Percentiles rank a stretch among this genome's conserved stretches.
phyloP scores from a whole-genome alignment of 352 stramenopile genomes.

The Albugo laibachii region DNA sequence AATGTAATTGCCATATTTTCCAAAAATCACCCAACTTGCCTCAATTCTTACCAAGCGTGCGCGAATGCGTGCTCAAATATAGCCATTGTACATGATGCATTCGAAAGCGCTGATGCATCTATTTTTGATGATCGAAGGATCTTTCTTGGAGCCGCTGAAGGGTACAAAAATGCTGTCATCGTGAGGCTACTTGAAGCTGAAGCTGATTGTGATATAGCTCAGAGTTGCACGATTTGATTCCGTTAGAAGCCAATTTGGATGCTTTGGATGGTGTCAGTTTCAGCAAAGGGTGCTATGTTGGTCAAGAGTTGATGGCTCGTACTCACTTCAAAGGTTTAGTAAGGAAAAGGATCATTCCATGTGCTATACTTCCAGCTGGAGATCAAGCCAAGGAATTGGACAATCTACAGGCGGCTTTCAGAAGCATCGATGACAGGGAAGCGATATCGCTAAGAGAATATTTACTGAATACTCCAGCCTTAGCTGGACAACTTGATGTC shows the following conservation, averaged over 20 bases:
- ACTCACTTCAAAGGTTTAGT: slow-evolving; percentile 86
- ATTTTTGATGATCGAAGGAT: slow-evolving; percentile 44
- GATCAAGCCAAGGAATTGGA: too few relatives aligned
- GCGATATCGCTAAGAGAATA: too few relatives aligned
- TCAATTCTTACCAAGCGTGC: background rate
- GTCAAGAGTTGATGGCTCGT: slow-evolving; percentile 86
- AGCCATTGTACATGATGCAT: slow-evolving; percentile 35
- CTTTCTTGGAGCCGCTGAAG: slow-evolving; percentile 47
- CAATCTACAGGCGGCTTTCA: too few relatives aligned
- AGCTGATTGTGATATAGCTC: slow-evolving; percentile 17
- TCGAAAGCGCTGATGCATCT: slow-evolving; percentile 16
- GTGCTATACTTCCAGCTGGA: slow-evolving; percentile 36
- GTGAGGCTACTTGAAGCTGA: slow-evolving; percentile 6
- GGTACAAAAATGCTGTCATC: slow-evolving; percentile 28
- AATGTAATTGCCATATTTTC: slow-evolving; percentile 7
- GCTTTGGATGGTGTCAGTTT: slow-evolving; percentile 82
- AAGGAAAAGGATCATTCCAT: slow-evolving; percentile 55
- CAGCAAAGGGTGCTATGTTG: slow-evolving; percentile 89
- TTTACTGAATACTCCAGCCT: too few relatives aligned
- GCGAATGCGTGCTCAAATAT: background rate
- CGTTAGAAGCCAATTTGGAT: slow-evolving; percentile 86
- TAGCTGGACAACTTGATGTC: too few relatives aligned
- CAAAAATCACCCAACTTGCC: background rate
- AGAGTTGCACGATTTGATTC: slow-evolving; percentile 71
- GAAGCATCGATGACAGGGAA: too few relatives aligned